Evolutionary conservation across 2,329 filamentous ascomycete species (phyloP).

Genomic region (Moelleriella libera): DNA sequence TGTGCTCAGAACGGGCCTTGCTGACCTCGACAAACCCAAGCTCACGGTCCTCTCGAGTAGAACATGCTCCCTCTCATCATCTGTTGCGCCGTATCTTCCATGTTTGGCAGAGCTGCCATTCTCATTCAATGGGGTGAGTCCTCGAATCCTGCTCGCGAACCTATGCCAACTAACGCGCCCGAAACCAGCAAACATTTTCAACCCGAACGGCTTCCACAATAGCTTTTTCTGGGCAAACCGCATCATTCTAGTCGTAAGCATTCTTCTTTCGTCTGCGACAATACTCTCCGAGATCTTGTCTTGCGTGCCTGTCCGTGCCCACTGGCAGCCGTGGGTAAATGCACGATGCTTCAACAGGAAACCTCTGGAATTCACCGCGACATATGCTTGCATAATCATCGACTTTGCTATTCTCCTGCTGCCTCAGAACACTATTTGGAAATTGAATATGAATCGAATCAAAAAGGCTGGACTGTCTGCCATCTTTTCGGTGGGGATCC

Average conservation of each 20-base stretch:
- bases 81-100: no score
- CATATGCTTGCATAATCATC: neutral
- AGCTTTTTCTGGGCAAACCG: slow-evolving; percentile 1
- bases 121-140: slow-evolving; percentile 1
- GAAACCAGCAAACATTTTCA: neutral
- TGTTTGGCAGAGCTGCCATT: slow-evolving; percentile 2
- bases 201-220: neutral
- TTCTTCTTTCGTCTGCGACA: neutral
- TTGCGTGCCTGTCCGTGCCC: neutral
- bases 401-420: slow-evolving; percentile 2
- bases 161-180: no score
- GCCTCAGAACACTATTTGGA: slow-evolving; percentile 4
- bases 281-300: neutral
- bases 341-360: neutral
- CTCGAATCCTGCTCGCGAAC: neutral
- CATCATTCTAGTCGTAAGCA: neutral
- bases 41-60: no score
- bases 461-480: slow-evolving; percentile 1
- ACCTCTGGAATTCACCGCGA: neutral
- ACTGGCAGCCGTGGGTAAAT: neutral
- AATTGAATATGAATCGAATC: neutral
- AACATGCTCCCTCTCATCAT: no score
- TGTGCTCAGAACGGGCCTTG: no score
- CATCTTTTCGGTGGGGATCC: slow-evolving; percentile 2
- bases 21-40: no score